Evolutionary conservation across 306 rosid species (phyloP), one percentile per base, ranked within the genome.

Genomic region (Malus orientalis): DNA sequence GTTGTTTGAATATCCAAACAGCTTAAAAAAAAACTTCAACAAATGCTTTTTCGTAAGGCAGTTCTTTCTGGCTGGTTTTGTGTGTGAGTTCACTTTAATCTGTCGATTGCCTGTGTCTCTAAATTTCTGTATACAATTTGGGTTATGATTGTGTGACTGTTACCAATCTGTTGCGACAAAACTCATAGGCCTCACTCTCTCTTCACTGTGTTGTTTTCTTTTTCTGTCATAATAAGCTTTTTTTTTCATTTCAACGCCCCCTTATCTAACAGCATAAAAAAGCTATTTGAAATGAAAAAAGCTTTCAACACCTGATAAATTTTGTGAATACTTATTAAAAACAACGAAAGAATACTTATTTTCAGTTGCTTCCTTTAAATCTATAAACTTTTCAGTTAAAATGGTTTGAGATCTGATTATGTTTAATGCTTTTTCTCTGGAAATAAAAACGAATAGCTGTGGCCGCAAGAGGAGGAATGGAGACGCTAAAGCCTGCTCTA

Each of bases 381-480:
- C 25, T 10, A 18, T 42, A 2, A 60, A 29, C n/a, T 74, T 25
- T 60, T 25, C 13, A 59, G 36, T 33, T 59, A 2, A 40, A 4
- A 15, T 10, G 23, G 70, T 69, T 69, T 64, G 73, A 62, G 70
- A 53, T 73, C 20, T 76, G 65, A 53, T 18, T 22, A n/a, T 64
- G n/a, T 8, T 47, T 25, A 12, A 20, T 68, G 70, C 74, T 60
- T 84, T 73, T 72, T 36, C 67, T 51, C 74, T 80, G 83, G 79
- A 47, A 18, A 42, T 33, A 62, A 78, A 75, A 81, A 76, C 74
- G n/a, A 15, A 74, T 81, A 92, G 96, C 96, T 69, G 79, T 90
- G 78, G 97, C 97, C 72, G 96, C 97, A 11, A 87, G 91, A 81
- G 96, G 87, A 71, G 89, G 89, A 55, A 86, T 86, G 89, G 89